Evolutionary conservation across 2,329 filamentous ascomycete species (phyloP), one percentile per base, ranked within the genome.

Genomic region (Hypoxylon sp.): DNA sequence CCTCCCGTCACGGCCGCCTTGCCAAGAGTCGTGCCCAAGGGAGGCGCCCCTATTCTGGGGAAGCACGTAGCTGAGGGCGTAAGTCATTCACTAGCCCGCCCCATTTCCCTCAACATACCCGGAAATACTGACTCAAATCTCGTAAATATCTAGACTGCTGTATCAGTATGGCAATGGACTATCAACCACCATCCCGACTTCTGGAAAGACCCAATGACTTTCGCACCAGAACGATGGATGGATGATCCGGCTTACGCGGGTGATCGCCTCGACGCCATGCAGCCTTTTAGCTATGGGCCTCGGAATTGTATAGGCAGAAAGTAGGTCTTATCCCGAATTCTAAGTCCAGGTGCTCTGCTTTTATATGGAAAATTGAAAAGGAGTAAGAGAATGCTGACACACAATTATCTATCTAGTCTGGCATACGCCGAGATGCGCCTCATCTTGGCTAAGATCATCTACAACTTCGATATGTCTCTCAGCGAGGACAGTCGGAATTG

Each of bases 391-490:
- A 27, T 65, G 32, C 66, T 74, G 15, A 74, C 52, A 24, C 44
- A 7, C 24, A 13, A 31, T 13, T 48, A 37, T 37, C n/a, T 4
- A 31, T 51, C 10, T 55, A 82, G 79, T 60, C 75, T 82, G 35
- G 81, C 81, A 7, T 81, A 81, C 56, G 76, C 75, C 6, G 81
- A 83, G 73, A 81, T 82, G 79, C 78, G 81, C 31, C 69, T 82
- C 39, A 79, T 82, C 37, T 62, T 83, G 1, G 78, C 80, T 5
- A 74, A 74, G n/a, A 65, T 82, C 15, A 62, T 82, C 4, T 82
- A 75, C 61, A 79, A 79, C 56, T 83, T 83, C 67, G 80, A 82
- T 55, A 61, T 82, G 64, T 63, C 64, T 15, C 68, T 82, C 6
- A 65, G 62, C 2, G 69, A 76, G 0, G 75, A 75, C 31, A 72